Conservation (phyloP, 257 asterid species). For the Solanum lycopersicoides region DNA sequence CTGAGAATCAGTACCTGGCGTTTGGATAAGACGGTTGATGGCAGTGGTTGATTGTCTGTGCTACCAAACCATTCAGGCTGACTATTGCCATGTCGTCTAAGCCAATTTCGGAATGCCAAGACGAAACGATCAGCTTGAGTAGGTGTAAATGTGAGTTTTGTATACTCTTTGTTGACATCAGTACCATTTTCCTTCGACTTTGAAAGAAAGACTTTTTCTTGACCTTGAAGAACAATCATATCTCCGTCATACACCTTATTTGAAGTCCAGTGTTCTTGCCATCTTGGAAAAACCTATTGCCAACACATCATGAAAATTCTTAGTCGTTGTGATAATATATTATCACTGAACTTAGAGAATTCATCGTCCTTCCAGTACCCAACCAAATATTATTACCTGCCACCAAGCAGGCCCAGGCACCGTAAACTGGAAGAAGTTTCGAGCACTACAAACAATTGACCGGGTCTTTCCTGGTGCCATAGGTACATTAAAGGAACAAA, state of each 20-base stretch:
- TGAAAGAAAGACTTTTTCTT: slow-evolving; percentile 76
- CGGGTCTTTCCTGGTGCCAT: slow-evolving; percentile 99
- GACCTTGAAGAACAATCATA: slow-evolving; percentile 99
- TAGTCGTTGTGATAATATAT: background rate
- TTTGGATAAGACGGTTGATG: slow-evolving; percentile 77
- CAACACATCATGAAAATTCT: background rate
- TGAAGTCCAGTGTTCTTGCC: slow-evolving; percentile 98
- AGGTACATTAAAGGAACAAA: slow-evolving; percentile 94
- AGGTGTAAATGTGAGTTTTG: slow-evolving; percentile 84
- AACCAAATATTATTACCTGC: slow-evolving; percentile 51
- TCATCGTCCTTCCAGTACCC: background rate
- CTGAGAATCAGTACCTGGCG: slow-evolving; percentile 52
- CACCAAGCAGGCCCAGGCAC: slow-evolving; percentile 99
- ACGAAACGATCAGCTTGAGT: slow-evolving; percentile 99
- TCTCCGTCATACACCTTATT: slow-evolving; percentile 95
- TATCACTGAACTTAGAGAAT: too few relatives aligned
- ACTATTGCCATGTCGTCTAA: slow-evolving; percentile 86
- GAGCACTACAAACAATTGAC: slow-evolving; percentile 96
- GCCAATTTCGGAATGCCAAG: slow-evolving; percentile 94
- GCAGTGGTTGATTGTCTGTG: slow-evolving; percentile 43
- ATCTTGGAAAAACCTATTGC: slow-evolving; percentile 78
- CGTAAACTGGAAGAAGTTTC: slow-evolving; percentile 80
- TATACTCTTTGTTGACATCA: slow-evolving; percentile 69
- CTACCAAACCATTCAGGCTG: slow-evolving; percentile 93
- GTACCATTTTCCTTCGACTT: slow-evolving; percentile 41